phyloP scores from a whole-genome alignment of 2,329 filamentous ascomycete genomes.

The Sclerotiophoma versabilis region DNA sequence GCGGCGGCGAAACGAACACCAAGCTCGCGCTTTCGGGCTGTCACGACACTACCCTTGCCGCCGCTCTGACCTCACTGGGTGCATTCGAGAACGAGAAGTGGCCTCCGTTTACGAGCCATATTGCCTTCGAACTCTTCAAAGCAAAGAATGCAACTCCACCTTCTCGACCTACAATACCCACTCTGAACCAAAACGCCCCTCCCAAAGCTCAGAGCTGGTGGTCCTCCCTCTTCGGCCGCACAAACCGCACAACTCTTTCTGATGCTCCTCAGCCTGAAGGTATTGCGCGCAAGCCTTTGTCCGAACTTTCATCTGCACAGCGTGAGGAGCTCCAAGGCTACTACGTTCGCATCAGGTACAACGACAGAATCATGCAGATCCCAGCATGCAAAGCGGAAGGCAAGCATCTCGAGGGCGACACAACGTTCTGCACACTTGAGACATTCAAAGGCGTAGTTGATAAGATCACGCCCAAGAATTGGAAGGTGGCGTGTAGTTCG shows the following conservation, averaged over 20 bases:
- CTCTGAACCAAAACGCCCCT: constrained; percentile 8
- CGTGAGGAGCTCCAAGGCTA: constrained; percentile 71
- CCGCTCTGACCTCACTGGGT: constrained; percentile 77
- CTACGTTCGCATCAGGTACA: constrained; percentile 91
- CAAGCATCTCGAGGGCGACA: constrained; percentile 85
- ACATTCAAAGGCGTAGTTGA: constrained; percentile 94
- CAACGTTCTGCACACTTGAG: constrained; percentile 87
- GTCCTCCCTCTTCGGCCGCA: constrained; percentile 45
- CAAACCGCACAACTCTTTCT: constrained; percentile 17
- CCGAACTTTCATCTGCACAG: constrained; percentile 64
- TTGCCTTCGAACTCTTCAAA: constrained; percentile 89
- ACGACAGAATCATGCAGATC: constrained; percentile 80
- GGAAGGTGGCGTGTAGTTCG: constrained; percentile 69
- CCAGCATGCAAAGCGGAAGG: constrained; percentile 79
- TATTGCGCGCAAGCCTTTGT: constrained; percentile 68
- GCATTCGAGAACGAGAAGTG: constrained; percentile 76
- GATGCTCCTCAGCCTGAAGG: constrained; percentile 35
- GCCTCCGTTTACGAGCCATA: constrained; percentile 92
- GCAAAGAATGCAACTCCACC: constrained; percentile 46
- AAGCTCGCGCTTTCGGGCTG: constrained; percentile 84
- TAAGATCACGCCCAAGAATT: constrained; percentile 83
- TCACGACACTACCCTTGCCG: constrained; percentile 92
- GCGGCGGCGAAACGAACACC: constrained; percentile 62
- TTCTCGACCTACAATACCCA: neutral
- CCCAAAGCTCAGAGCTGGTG: constrained; percentile 44